Evolutionary conservation across 2,329 filamentous ascomycete genomes (phyloP).

Genomic region (Sporothrix variecibatus): DNA sequence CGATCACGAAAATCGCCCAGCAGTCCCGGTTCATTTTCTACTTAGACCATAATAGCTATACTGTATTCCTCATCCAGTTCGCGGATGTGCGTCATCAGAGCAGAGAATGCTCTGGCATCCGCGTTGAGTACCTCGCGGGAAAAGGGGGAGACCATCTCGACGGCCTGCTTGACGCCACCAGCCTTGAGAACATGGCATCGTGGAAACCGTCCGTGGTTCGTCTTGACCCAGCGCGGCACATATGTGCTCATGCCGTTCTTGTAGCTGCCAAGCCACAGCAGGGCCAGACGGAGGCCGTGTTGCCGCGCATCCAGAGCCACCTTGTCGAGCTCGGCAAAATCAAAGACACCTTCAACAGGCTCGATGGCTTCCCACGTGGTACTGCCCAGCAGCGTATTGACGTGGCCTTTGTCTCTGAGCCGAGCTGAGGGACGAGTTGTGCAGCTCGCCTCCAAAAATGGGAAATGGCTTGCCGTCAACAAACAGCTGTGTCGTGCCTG

Average conservation of each 20-base stretch:
- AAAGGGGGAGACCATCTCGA: slow-evolving; percentile 37
- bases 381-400: slow-evolving; percentile 38
- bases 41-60: slow-evolving; percentile 58
- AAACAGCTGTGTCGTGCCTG: slow-evolving; percentile 35
- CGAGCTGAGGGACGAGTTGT: slow-evolving; percentile 38
- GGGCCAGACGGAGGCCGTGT: slow-evolving; percentile 33
- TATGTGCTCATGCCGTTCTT: slow-evolving; percentile 36
- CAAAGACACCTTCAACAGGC: slow-evolving; percentile 36
- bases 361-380: slow-evolving; percentile 40
- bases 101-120: slow-evolving; percentile 36
- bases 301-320: slow-evolving; percentile 33
- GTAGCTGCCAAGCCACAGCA: slow-evolving; percentile 36
- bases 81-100: slow-evolving; percentile 40
- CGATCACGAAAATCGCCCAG: slow-evolving; percentile 55
- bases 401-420: slow-evolving; percentile 32
- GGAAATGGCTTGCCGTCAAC: slow-evolving; percentile 38
- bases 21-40: slow-evolving; percentile 58
- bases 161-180: slow-evolving; percentile 33
- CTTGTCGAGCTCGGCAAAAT: slow-evolving; percentile 35
- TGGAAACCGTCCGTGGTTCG: slow-evolving; percentile 35
- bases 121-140: slow-evolving; percentile 31
- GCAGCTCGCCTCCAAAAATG: slow-evolving; percentile 38
- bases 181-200: slow-evolving; percentile 36
- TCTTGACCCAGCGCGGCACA: slow-evolving; percentile 35
- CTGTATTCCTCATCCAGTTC: slow-evolving; percentile 48